Evolutionary conservation across 176 grass and related monocot genomes (phyloP).

Genomic region (Aechmea fasciata): DNA sequence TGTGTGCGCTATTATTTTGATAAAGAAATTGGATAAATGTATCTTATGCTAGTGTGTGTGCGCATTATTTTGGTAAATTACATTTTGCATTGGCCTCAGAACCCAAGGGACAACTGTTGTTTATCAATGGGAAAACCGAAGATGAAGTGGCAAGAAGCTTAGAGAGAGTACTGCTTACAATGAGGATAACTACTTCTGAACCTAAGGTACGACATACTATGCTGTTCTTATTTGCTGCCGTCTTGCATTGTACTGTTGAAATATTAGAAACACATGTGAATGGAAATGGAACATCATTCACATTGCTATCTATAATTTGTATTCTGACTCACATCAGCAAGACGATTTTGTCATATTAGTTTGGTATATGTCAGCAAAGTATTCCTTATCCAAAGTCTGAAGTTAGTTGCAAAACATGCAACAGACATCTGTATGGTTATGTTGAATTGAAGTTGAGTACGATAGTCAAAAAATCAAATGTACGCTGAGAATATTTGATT

Average conservation of each 20-base stretch:
- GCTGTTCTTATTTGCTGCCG: neutral
- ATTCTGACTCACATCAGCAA: too few species aligned
- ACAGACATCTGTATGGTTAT: too few species aligned
- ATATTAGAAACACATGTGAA: too few species aligned
- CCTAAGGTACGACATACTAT: slow-evolving; percentile 40
- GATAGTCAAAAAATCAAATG: too few species aligned
- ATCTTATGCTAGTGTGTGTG: neutral
- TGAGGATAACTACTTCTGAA: slow-evolving; percentile 47
- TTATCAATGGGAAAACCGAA: slow-evolving; percentile 73
- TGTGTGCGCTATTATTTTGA: neutral
- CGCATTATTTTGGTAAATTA: slow-evolving; percentile 1
- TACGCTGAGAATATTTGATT: too few species aligned
- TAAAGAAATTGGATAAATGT: slow-evolving; percentile 3
- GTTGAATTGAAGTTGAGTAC: too few species aligned
- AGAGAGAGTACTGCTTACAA: slow-evolving; percentile 44
- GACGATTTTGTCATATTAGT: too few species aligned
- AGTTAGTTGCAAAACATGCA: too few species aligned
- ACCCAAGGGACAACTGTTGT: slow-evolving; percentile 58
- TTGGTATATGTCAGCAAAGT: too few species aligned
- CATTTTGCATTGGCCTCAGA: slow-evolving; percentile 35
- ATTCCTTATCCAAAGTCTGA: too few species aligned
- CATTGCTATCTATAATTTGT: too few species aligned
- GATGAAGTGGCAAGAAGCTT: slow-evolving; percentile 59
- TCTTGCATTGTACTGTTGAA: neutral
- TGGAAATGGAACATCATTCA: too few species aligned